phyloP scores from a whole-genome alignment of 2,329 filamentous ascomycete genomes.

The Fusarium nygamai region DNA sequence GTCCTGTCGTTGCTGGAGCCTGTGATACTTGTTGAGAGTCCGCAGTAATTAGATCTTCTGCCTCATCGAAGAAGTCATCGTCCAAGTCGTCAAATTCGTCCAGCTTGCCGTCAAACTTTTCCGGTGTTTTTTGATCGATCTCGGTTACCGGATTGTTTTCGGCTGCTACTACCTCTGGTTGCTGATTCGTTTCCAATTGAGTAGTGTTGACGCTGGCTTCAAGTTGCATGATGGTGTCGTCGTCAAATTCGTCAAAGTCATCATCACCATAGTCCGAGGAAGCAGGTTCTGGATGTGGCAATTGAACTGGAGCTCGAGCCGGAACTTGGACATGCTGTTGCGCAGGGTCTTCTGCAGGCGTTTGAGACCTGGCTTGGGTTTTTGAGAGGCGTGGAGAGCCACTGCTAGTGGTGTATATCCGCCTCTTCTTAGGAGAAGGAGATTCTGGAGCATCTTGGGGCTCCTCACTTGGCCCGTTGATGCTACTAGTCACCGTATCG shows the following conservation, averaged over 20 bases:
- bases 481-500: slow-evolving; percentile 69
- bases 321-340: neutral
- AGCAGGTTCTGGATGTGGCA: slow-evolving; percentile 8
- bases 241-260: slow-evolving; percentile 69
- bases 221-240: slow-evolving; percentile 66
- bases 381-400: slow-evolving; percentile 39
- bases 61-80: slow-evolving; percentile 66
- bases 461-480: slow-evolving; percentile 55
- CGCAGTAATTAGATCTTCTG: slow-evolving; percentile 47
- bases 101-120: slow-evolving; percentile 69
- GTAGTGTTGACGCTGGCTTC: slow-evolving; percentile 55
- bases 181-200: slow-evolving; percentile 35
- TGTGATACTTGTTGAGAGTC: slow-evolving; percentile 34
- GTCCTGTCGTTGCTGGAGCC: neutral
- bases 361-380: slow-evolving; percentile 12
- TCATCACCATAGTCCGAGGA: slow-evolving; percentile 65
- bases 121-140: slow-evolving; percentile 62
- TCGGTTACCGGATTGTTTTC: slow-evolving; percentile 54
- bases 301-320: neutral
- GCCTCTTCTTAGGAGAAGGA: slow-evolving; percentile 57
- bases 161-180: neutral
- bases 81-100: slow-evolving; percentile 75
- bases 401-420: slow-evolving; percentile 30
- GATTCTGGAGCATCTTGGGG: slow-evolving; percentile 49
- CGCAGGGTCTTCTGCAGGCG: neutral